A percentile compares a stretch with the other conserved stretches of the same genome.
These are phyloP conservation scores for Torulaspora microellipsoides DNA, from an alignment of 805 yeast genomes.

Conservation along the genomic window DNA sequence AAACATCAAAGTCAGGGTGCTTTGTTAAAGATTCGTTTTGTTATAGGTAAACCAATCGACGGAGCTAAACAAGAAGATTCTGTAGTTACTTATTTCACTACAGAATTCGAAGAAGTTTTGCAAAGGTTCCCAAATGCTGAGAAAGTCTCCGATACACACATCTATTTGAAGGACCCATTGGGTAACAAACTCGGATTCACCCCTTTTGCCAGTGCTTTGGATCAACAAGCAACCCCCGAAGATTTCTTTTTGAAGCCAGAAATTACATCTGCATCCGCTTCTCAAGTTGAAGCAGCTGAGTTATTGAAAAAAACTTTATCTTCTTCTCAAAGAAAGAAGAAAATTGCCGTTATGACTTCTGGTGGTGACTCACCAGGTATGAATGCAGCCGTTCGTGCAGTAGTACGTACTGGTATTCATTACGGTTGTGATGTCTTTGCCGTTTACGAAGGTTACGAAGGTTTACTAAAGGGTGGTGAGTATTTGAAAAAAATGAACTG, in stretches of 20 bases:
- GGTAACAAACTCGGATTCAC: conserved; percentile 59
- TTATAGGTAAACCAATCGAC: conserved; percentile 32
- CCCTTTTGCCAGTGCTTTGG: conserved; percentile 40
- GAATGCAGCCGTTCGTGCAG: conserved; percentile 95
- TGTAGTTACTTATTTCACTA: conserved; percentile 38
- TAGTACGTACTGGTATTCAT: conserved; percentile 85
- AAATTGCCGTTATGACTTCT: conserved; percentile 92
- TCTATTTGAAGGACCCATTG: conserved; percentile 53
- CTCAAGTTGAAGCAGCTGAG: conserved; percentile 21
- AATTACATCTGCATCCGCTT: conserved; percentile 12
- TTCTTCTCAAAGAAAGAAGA: conserved; percentile 23
- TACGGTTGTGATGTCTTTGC: conserved; percentile 88
- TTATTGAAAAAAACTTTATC: conserved; percentile 19
- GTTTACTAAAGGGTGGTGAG: conserved; percentile 83
- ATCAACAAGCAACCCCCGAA: conserved; percentile 23
- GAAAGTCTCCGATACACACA: conserved; percentile 18
- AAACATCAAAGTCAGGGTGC: conserved; percentile 43
- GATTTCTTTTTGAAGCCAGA: conserved; percentile 22
- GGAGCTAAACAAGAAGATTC: conserved; percentile 28
- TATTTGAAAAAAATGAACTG: conserved; percentile 74
- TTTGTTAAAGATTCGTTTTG: conserved; percentile 45
- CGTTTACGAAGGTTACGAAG: conserved; percentile 91
- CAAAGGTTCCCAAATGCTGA: conserved; percentile 24
- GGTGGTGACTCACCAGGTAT: conserved; percentile 99
- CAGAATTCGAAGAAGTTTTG: conserved; percentile 34